Conservation (phyloP, 2,329 filamentous ascomycete genomes). For the Xylogone sp. region DNA sequence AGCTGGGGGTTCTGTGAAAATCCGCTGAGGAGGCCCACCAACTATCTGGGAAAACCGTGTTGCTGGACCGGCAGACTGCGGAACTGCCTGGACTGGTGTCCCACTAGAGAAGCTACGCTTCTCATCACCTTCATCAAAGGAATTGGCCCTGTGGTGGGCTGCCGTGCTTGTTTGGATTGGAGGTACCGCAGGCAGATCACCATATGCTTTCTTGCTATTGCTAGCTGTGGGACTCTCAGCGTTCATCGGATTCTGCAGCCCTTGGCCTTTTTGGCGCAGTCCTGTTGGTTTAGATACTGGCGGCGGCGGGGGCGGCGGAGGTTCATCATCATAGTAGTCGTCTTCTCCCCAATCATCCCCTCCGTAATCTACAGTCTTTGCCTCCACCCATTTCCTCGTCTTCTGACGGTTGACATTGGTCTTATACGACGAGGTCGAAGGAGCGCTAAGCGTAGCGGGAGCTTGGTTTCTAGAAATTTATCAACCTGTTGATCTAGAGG, state of each 20-base stretch:
- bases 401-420: constrained; percentile 85
- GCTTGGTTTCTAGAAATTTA: constrained; percentile 12
- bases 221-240: constrained; percentile 8
- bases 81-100: constrained; percentile 12
- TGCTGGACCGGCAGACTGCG: constrained; percentile 15
- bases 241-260: constrained; percentile 13
- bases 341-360: constrained; percentile 90
- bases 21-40: constrained; percentile 15
- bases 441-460: constrained; percentile 13
- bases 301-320: constrained; percentile 37
- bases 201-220: constrained; percentile 23
- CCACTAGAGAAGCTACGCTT: constrained; percentile 42
- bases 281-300: constrained; percentile 35
- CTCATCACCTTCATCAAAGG: constrained; percentile 53
- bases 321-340: constrained; percentile 52
- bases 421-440: constrained; percentile 55
- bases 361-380: constrained; percentile 81
- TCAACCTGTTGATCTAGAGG: not conserved
- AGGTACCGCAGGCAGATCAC: constrained; percentile 21
- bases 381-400: constrained; percentile 93
- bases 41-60: constrained; percentile 26
- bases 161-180: constrained; percentile 11
- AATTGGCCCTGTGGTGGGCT: constrained; percentile 33
- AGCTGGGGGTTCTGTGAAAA: constrained; percentile 18
- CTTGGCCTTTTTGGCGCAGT: constrained; percentile 38